Base-by-base conservation (phyloP, 208 protist species). In the Leishmania gerbilli region DNA sequence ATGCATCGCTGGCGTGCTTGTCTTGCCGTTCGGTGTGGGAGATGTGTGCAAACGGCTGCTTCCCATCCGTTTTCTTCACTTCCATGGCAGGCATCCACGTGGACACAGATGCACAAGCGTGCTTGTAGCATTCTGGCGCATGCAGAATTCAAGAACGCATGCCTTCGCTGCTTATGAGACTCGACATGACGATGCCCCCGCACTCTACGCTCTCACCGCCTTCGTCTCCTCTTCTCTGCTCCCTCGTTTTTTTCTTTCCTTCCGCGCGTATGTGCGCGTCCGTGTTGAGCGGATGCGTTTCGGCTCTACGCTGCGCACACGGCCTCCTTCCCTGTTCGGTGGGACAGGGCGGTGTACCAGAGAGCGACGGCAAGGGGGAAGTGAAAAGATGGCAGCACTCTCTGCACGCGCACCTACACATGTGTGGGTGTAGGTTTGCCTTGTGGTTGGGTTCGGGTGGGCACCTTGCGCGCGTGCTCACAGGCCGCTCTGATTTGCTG, bases 141-240 rank as follows among this genome's bases (percentile, higher is more conserved):
- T 67, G 4, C 60, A 19, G 60, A 67, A 37, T 31, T 4, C 8
- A 67, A 13, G 8, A 19, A n/a, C n/a, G n/a, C 31, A n/a, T 67
- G 60, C 31, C 24, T 40, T 67, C 13, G 60, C 19, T 11, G 13
- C 60, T 67, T 13, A 67, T 37, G 60, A 67, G 2, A 67, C 8
- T n/a, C 9, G 24, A 31, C 8, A 37, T 67, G 60, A 67, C n/a
- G 47, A 60, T 68, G 37, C 9, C 62, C 62, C 24, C 34, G 62
- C 9, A 77, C 19, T 45, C 60, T 76, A n/a, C 21, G 42, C 74
- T 76, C 49, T 45, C 55, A 31, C 49, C 67, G 62, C 13, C 60
- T 77, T 55, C n/a, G 7, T 37, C 69, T 47, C 58, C 81, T 51
- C 58, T 77, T 69, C 27, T 76, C 76, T 74, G 19, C 51, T 55